Evolutionary conservation across 75 land plant genomes (phyloP), one percentile per base, ranked within the genome.

Genomic region (Picea sitchensis): DNA sequence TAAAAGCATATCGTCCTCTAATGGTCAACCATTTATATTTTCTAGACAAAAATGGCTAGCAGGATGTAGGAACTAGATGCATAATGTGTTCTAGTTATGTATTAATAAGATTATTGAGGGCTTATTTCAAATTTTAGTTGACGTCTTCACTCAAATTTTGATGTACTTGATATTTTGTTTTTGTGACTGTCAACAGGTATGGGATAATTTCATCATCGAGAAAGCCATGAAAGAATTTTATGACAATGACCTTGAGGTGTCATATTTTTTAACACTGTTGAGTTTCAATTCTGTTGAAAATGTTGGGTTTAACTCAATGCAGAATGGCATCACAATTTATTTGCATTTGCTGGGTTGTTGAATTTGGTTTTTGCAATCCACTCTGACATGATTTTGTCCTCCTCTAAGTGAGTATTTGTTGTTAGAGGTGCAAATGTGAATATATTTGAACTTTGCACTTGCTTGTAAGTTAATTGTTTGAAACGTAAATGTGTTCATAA

Each of bases 151-250:
- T 56, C 4, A 12, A 9, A 14, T 17, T 69, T 1, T 34, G 17
- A 5, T 68, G 8, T 1, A 17, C 1, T 14, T 3, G 15, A 17
- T 15, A 15, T 15, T 15, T 68, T 38, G 34, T 12, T 36, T 67
- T 0, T 3, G 14, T 51, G 26, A 56, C 21, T 54, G 59, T 38
- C 14, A 12, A 26, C 80, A 89, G 92, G 80, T 89, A 3, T 91
- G 93, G 93, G 93, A 91, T 79, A 76, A 41, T 30, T 82, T 65
- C 6, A 84, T 91, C 36, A 81, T 91, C 31, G 79, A 80, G 65
- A 80, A 82, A n/a, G 80, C 88, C 57, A 83, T 83, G 79, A 72
- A 69, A 38, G 76, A 77, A 7, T 86, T 83, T 67, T 83, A 80
- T 38, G 44, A 65, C n/a, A 41, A 65, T 23, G 86, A 83, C 73